A percentile compares a stretch with the other conserved stretches of the same genome.
Evolutionary conservation across 345 rosid genomes (phyloP).

Genomic region (Brassica juncea): DNA sequence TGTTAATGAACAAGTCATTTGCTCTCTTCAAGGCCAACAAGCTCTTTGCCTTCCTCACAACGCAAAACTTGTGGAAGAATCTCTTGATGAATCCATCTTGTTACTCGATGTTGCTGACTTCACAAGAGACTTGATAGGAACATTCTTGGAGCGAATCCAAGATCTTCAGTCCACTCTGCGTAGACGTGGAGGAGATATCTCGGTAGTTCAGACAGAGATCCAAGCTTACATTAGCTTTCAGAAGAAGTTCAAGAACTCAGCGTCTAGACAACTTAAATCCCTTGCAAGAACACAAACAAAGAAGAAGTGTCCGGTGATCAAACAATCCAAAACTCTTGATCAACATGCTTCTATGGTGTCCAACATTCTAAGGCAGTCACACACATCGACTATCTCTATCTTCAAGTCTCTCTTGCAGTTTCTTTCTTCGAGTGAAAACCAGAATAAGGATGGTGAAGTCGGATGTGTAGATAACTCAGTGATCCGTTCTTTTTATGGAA

Average conservation of each 20-base stretch:
- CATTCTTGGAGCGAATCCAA: constrained; percentile 45
- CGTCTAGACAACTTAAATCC: constrained; percentile 36
- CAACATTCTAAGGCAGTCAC: constrained; percentile 35
- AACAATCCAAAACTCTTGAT: constrained; percentile 9
- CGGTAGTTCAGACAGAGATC: constrained; percentile 45
- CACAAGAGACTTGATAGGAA: constrained; percentile 45
- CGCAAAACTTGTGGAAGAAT: constrained; percentile 39
- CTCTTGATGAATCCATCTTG: constrained; percentile 46
- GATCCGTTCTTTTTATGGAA: constrained; percentile 40
- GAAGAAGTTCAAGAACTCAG: constrained; percentile 53
- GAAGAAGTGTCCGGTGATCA: background rate
- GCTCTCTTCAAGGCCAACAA: constrained; percentile 38
- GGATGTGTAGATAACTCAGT: constrained; percentile 36
- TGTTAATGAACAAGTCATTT: constrained; percentile 41
- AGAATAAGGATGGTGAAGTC: constrained; percentile 21
- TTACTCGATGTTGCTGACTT: constrained; percentile 47
- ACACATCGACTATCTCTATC: constrained; percentile 35
- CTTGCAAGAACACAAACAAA: constrained; percentile 44
- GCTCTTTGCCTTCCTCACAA: constrained; percentile 24
- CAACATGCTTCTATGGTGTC: constrained; percentile 35
- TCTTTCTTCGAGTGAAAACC: constrained; percentile 31
- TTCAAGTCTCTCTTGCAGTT: constrained; percentile 52
- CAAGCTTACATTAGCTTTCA: constrained; percentile 37
- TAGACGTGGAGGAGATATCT: constrained; percentile 45
- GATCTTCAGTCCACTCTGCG: constrained; percentile 57